Evolutionary conservation across 176 grass and related monocot species (phyloP), one percentile per base, ranked within the genome.

Genomic region (Carex kokanica): DNA sequence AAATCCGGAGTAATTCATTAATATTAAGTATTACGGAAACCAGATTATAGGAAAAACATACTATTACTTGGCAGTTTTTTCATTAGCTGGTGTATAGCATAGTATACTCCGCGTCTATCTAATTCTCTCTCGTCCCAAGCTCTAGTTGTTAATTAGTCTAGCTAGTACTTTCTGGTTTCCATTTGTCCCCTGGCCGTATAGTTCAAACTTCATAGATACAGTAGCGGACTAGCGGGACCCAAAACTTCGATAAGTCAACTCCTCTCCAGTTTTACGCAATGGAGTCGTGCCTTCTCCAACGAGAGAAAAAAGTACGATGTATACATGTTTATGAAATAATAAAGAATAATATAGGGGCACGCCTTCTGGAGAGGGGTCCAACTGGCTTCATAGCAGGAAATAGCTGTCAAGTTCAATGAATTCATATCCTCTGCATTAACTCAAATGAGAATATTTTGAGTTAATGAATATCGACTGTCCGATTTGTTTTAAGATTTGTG

Each of bases 351-450:
- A 64, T 64, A 31, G 11, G 14, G 29, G 32, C 29, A 1, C 16
- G 65, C 15, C 32, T 68, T 38, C 23, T 13, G 38, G 31, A 20
- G 36, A 27, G 72, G 72, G 47, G 72, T 75, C 72, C 45, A 75
- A 47, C 72, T 52, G 71, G 71, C 8, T 75, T 54, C 23, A 54
- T 54, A 9, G 47, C 73, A 55, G 5, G 47, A 77, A 31, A 29
- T 31, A 77, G 73, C 73, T 77, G 73, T 55, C 49, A 15, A 53
- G 47, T 55, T n/a, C n/a, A n/a, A n/a, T n/a, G n/a, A n/a, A n/a
- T n/a, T n/a, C n/a, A n/a, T n/a, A n/a, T n/a, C n/a, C n/a, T n/a
- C n/a, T n/a, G n/a, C n/a, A n/a, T n/a, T n/a, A n/a, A n/a, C n/a
- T n/a, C n/a, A n/a, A n/a, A n/a, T n/a, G n/a, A n/a, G n/a, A n/a